Evolutionary conservation across 331 rosid genomes (phyloP), one percentile per base, ranked within the genome.

Genomic region (Spiraea crenata): DNA sequence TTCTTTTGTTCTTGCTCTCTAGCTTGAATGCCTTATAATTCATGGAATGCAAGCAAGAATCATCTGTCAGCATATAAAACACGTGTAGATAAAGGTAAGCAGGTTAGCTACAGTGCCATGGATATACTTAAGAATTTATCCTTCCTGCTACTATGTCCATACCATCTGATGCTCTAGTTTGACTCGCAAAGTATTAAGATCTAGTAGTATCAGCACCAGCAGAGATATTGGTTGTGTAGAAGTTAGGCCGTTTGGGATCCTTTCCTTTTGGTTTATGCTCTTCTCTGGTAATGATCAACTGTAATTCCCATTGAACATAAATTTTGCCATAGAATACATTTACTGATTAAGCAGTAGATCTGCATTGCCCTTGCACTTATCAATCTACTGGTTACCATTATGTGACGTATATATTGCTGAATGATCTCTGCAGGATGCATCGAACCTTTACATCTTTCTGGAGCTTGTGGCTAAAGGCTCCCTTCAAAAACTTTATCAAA

Each of bases 401-500:
- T 66, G 6, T 69, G 19, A 63, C 9, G 46, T 10, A 57, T 73
- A 66, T 77, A 46, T 64, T 61, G 40, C 5, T 49, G 20, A 16
- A 55, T 81, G 67, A 60, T 65, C 62, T 65, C 75, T 82, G 76
- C 90, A 95, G 97, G 95, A 87, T 82, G 84, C 79, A 63, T 91
- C 96, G 71, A 89, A 84, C 45, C 85, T 93, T 50, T 86, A 89
- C 79, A 91, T 93, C 72, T 93, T 91, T 82, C 86, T 95, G 40
- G 97, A 91, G 87, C 84, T 95, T 58, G 95, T 95, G 79, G 82
- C 97, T 10, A 83, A 86, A 76, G 99, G 99, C 64, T 95, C 99
- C 85, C 93, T 91, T 20, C 76, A 79, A 78, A 86, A 61, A 41
- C 88, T 95, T 67, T 91, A 86, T 75, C 87, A 71, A 63, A 85